Conservation (phyloP, 768 basidiomycete genomes). For the Lyophyllum decastes region DNA sequence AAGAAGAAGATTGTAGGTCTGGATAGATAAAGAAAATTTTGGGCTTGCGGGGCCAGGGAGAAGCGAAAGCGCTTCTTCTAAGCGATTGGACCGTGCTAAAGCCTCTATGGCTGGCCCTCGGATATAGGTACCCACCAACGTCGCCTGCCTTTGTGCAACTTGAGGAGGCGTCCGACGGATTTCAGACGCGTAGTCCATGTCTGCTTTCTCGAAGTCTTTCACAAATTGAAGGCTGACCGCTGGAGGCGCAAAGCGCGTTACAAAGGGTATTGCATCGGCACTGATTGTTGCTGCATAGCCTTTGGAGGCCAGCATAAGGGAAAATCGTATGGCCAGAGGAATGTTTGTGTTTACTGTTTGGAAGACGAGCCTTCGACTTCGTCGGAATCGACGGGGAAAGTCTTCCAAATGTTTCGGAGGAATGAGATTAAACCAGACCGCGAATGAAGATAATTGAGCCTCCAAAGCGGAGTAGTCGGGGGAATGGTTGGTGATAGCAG, state of each 20-base stretch:
- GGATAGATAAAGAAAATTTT: constrained; percentile 30
- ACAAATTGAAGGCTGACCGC: constrained; percentile 40
- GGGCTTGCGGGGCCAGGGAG: constrained; percentile 35
- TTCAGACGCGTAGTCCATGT: constrained; percentile 19
- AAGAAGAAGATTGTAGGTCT: constrained; percentile 38
- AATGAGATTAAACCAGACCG: constrained; percentile 35
- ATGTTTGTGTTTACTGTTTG: constrained; percentile 24
- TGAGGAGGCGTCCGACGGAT: constrained; percentile 4
- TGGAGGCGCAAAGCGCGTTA: constrained; percentile 45
- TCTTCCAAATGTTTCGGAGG: constrained; percentile 20
- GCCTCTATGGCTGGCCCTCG: constrained; percentile 41
- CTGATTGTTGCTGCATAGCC: constrained; percentile 32
- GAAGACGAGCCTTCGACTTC: constrained; percentile 26
- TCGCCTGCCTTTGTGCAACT: not conserved
- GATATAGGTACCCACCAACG: constrained; percentile 22
- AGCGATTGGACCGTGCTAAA: constrained; percentile 37
- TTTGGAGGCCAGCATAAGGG: constrained; percentile 37
- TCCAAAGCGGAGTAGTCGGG: constrained; percentile 9
- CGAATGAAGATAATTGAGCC: constrained; percentile 15
- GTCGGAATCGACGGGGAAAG: constrained; percentile 12
- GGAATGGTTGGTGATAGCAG: constrained; percentile 14
- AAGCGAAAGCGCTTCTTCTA: constrained; percentile 44
- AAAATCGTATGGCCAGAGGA: constrained; percentile 28
- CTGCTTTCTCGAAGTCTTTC: constrained; percentile 29
- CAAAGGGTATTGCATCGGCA: constrained; percentile 29